Evolutionary conservation across 345 rosid genomes (phyloP).

Genomic region (Eucalyptus tenuipes): DNA sequence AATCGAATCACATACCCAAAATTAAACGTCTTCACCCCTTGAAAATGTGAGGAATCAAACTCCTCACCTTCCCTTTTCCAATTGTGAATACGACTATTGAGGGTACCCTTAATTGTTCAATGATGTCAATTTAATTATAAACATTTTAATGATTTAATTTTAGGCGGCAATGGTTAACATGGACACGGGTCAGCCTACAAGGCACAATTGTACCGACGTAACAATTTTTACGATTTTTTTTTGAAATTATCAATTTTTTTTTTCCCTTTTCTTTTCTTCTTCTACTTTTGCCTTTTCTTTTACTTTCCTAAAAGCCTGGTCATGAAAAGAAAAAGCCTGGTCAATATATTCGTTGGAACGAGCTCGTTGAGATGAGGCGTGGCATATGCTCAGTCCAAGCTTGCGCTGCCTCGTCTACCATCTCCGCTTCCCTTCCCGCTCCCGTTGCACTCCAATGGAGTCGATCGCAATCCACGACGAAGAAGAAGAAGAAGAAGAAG

Average conservation of each 20-base stretch:
- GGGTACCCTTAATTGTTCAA: fast-evolving
- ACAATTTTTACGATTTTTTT: not conserved
- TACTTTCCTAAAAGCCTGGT: not conserved
- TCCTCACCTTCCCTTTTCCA: too few species aligned
- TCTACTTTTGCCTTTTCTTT: not conserved
- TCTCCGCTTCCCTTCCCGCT: not conserved
- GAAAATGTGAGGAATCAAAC: fast-evolving
- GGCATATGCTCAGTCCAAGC: not conserved
- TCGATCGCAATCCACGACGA: not conserved
- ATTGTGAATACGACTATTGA: too few species aligned
- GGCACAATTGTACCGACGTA: fast-evolving
- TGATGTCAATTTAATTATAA: too few species aligned
- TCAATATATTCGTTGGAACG: not conserved
- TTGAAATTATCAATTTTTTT: too few species aligned
- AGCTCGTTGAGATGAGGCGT: not conserved
- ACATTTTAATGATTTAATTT: too few species aligned
- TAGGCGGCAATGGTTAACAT: fast-evolving
- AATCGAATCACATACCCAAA: fast-evolving
- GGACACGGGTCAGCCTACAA: fast-evolving
- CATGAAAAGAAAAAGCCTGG: not conserved
- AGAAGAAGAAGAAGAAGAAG: not conserved
- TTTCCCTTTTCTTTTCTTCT: not conserved
- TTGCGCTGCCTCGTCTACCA: not conserved
- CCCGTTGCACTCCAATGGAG: not conserved
- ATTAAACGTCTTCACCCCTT: fast-evolving